Conservation (phyloP, 805 yeast species). For the Monosporozyma unispora region DNA sequence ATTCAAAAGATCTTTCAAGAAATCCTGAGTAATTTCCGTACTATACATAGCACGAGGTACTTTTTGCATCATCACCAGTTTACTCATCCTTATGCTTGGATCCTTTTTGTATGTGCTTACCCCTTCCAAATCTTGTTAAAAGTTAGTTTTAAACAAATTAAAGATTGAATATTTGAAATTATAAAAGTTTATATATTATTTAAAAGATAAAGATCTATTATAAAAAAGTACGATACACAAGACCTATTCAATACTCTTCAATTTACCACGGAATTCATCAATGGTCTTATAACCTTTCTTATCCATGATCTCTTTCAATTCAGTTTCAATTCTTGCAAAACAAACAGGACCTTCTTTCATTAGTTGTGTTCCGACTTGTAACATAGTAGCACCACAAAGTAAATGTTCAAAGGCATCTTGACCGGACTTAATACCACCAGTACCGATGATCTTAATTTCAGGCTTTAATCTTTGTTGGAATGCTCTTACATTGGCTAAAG, state of each 20-base stretch:
- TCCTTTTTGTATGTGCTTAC: not conserved
- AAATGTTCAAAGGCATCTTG: conserved; percentile 28
- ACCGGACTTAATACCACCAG: conserved; percentile 27
- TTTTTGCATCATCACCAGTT: not conserved
- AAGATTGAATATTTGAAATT: not conserved
- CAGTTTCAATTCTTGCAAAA: conserved; percentile 19
- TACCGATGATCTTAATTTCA: conserved; percentile 23
- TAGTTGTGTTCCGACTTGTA: conserved; percentile 26
- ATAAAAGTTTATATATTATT: too few species aligned
- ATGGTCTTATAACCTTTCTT: conserved; percentile 24
- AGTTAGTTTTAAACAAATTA: not conserved
- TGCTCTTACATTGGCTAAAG: conserved; percentile 28
- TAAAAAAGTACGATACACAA: not conserved
- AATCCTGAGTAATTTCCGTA: conserved; percentile 22
- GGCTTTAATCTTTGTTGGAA: conserved; percentile 26
- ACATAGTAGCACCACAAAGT: conserved; percentile 27
- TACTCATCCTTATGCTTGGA: not conserved
- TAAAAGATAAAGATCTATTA: not conserved
- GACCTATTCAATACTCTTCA: conserved; percentile 12
- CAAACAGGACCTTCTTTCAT: conserved; percentile 22
- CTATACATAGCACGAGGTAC: conserved; percentile 1
- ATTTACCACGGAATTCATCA: conserved; percentile 26
- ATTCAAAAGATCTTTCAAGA: conserved; percentile 23
- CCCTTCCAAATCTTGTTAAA: not conserved
- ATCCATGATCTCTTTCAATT: conserved; percentile 19